These are phyloP conservation scores for Penicillium silybi DNA, from an alignment of 495 filamentous ascomycete species.

Conservation along the genomic window DNA sequence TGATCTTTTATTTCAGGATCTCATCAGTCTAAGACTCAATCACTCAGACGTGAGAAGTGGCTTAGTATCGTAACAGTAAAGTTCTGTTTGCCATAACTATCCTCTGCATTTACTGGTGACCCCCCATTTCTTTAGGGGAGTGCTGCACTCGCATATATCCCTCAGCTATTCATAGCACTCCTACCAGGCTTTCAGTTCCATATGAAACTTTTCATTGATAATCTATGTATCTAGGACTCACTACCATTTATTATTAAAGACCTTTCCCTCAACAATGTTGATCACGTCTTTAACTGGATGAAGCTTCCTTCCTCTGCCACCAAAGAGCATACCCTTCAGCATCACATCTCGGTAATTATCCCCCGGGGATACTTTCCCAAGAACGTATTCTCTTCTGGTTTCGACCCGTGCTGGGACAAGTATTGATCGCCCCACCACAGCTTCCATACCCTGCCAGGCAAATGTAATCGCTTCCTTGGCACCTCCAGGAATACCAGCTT, in stretches of 20 bases:
- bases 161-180: constrained; percentile 15
- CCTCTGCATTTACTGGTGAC: no score
- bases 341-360: constrained; percentile 51
- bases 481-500: constrained; percentile 48
- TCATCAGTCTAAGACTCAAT: no score
- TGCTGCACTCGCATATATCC: no score
- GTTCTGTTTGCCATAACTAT: no score
- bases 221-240: no score
- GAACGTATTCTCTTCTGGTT: constrained; percentile 43
- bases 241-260: constrained; percentile 46
- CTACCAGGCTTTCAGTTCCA: no score
- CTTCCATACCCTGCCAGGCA: constrained; percentile 54
- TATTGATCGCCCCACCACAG: constrained; percentile 47
- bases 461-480: constrained; percentile 59
- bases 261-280: constrained; percentile 42
- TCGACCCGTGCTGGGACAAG: constrained; percentile 52
- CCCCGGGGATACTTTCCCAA: constrained; percentile 52
- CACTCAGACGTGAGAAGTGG: no score
- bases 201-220: no score
- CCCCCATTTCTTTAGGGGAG: no score
- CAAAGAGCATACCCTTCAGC: constrained; percentile 48
- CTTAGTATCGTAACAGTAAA: no score
- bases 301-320: constrained; percentile 40
- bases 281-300: constrained; percentile 45
- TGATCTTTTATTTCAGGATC: no score